Percentiles rank a stretch among this genome's conserved stretches.
Evolutionary conservation across 495 filamentous ascomycete species (phyloP).

Genomic region (Daldinia grandis): DNA sequence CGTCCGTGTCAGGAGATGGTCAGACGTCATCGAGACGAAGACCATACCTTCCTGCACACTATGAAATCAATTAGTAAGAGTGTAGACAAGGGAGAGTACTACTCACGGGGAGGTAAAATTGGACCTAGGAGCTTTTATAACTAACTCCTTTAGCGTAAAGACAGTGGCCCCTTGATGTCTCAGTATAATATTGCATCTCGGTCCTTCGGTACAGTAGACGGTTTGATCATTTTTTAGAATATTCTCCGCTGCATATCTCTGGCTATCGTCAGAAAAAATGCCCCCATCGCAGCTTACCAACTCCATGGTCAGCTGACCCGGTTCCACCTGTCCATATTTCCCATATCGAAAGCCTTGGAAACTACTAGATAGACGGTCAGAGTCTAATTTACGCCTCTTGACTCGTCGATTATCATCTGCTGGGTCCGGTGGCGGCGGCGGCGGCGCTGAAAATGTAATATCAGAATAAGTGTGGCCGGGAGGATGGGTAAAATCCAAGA

Average conservation of each 20-base stretch:
- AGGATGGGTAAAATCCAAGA: slow-evolving; percentile 53
- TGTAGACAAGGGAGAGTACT: slow-evolving; percentile 6
- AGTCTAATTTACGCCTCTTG: slow-evolving; percentile 81
- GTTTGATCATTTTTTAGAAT: slow-evolving; percentile 80
- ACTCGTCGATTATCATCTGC: slow-evolving; percentile 58
- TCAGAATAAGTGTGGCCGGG: slow-evolving; percentile 48
- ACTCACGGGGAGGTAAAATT: slow-evolving; percentile 89
- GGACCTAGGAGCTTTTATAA: slow-evolving; percentile 84
- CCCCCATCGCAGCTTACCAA: slow-evolving; percentile 91
- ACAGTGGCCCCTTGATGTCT: slow-evolving; percentile 78
- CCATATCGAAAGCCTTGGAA: slow-evolving; percentile 76
- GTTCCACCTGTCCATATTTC: slow-evolving; percentile 81
- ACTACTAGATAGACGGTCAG: slow-evolving; percentile 62
- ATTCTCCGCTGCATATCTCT: slow-evolving; percentile 77
- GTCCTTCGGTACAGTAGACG: slow-evolving; percentile 88
- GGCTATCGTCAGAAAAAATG: slow-evolving; percentile 66
- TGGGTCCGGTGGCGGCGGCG: slow-evolving; percentile 45
- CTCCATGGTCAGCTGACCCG: slow-evolving; percentile 82
- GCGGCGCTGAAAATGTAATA: slow-evolving; percentile 38
- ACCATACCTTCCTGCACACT: slow-evolving; percentile 94
- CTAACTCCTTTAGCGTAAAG: slow-evolving; percentile 81
- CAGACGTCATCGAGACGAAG: slow-evolving; percentile 83
- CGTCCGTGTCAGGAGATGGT: slow-evolving; percentile 77
- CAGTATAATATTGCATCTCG: slow-evolving; percentile 84
- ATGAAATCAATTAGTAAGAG: slow-evolving; percentile 37